Conservation (phyloP, 306 rosid genomes). For the Malus sylvestris region DNA sequence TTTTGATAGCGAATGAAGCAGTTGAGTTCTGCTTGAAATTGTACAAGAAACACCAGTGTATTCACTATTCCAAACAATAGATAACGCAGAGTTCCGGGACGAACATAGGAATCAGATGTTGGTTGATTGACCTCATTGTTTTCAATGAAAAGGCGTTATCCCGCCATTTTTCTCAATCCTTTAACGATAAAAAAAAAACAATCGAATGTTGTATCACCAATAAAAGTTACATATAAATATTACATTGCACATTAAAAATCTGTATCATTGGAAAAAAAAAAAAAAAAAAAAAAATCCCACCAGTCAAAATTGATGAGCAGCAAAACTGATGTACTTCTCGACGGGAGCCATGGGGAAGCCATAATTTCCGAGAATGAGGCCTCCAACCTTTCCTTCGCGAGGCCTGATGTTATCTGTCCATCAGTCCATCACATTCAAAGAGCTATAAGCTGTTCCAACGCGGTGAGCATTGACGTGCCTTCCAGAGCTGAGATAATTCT, state of each 20-base stretch:
- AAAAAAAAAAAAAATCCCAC: neutral
- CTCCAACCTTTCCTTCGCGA: too few species aligned
- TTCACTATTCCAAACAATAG: neutral
- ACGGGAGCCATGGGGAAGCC: neutral
- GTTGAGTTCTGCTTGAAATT: neutral
- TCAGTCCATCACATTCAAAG: neutral
- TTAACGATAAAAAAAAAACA: neutral
- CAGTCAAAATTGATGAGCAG: neutral
- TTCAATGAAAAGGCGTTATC: neutral
- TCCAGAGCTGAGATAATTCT: neutral
- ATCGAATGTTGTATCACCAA: neutral
- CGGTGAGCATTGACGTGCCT: neutral
- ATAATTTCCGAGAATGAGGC: neutral
- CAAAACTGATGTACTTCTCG: neutral
- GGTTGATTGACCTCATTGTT: neutral
- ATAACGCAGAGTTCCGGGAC: neutral
- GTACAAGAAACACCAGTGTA: conserved; percentile 8
- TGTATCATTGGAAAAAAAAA: neutral
- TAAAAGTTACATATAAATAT: neutral
- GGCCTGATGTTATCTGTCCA: too few species aligned
- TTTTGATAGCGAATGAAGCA: conserved; percentile 70
- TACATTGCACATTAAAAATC: neutral
- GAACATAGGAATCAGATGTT: neutral
- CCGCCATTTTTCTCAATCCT: neutral
- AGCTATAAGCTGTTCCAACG: neutral